Evolutionary conservation across 2,329 filamentous ascomycete genomes (phyloP).

Genomic region (Xylaria sp.): DNA sequence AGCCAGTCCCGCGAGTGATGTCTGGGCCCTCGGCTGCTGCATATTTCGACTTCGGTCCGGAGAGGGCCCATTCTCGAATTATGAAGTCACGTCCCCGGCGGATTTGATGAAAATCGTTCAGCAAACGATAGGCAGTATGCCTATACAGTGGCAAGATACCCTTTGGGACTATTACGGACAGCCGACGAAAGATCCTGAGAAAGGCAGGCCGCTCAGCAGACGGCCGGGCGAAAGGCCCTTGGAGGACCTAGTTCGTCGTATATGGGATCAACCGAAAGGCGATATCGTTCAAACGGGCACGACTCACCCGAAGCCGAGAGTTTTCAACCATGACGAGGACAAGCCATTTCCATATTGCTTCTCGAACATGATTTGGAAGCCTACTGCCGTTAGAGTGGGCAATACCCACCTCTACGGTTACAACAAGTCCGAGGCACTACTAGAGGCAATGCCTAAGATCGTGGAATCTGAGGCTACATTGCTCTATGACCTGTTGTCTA

Average conservation of each 20-base stretch:
- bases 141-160: not conserved
- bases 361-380: not conserved
- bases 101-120: not conserved
- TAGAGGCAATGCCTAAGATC: slow-evolving; percentile 1
- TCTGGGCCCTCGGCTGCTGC: slow-evolving; percentile 33
- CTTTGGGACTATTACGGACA: not conserved
- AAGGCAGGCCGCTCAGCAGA: not conserved
- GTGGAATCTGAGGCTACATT: not conserved
- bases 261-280: not conserved
- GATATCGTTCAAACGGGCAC: not conserved
- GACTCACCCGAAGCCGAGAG: not conserved
- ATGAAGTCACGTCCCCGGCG: not conserved
- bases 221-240: not conserved
- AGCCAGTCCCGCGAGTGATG: slow-evolving; percentile 37
- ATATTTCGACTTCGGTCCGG: slow-evolving; percentile 1
- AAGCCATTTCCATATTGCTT: not conserved
- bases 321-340: not conserved
- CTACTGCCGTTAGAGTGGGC: not conserved
- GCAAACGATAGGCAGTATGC: not conserved
- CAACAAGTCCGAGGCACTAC: not conserved
- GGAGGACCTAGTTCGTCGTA: not conserved
- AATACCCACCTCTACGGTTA: not conserved
- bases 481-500: slow-evolving; percentile 1
- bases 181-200: not conserved
- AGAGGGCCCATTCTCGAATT: not conserved